Percentiles rank a stretch among this genome's conserved stretches.
Conservation (phyloP, 1,284 basidiomycete genomes). For the Mycosarcoma mackinlayi region DNA sequence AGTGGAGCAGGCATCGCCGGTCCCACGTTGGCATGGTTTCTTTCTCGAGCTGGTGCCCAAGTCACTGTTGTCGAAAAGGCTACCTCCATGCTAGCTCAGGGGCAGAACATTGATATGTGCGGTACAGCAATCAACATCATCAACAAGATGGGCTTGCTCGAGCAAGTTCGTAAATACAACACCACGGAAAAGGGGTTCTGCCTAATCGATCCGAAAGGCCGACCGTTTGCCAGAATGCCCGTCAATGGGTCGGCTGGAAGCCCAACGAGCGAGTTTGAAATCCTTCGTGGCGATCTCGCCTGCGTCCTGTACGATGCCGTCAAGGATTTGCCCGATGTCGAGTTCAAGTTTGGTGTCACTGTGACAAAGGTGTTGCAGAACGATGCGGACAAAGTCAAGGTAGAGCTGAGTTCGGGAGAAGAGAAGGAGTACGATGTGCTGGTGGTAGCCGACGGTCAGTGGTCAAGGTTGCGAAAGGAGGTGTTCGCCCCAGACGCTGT, state of each 20-base stretch:
- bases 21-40: slow-evolving; percentile 63
- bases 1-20: slow-evolving; percentile 69
- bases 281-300: slow-evolving; percentile 49
- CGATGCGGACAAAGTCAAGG: slow-evolving; percentile 14
- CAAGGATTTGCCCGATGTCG: slow-evolving; percentile 11
- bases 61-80: slow-evolving; percentile 68
- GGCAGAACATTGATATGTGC: slow-evolving; percentile 68
- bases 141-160: slow-evolving; percentile 62
- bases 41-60: slow-evolving; percentile 52
- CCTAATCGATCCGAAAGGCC: slow-evolving; percentile 55
- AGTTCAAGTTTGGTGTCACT: slow-evolving; percentile 34
- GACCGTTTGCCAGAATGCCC: slow-evolving; percentile 48
- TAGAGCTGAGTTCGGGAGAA: slow-evolving; percentile 27
- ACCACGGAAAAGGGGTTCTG: slow-evolving; percentile 65
- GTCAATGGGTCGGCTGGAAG: slow-evolving; percentile 18
- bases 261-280: slow-evolving; percentile 46
- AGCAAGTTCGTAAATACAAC: slow-evolving; percentile 44
- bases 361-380: slow-evolving; percentile 35
- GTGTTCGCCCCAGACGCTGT: slow-evolving; percentile 29
- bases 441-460: slow-evolving; percentile 52
- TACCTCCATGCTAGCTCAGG: slow-evolving; percentile 52
- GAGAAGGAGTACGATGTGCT: slow-evolving; percentile 41
- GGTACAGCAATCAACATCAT: slow-evolving; percentile 61
- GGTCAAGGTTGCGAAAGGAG: slow-evolving; percentile 40
- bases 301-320: slow-evolving; percentile 36